Percentiles rank a stretch among this genome's conserved stretches.
These are phyloP conservation scores for Xylariaceae sp. DNA, from an alignment of 2,329 filamentous ascomycete species.

Conservation along the genomic window DNA sequence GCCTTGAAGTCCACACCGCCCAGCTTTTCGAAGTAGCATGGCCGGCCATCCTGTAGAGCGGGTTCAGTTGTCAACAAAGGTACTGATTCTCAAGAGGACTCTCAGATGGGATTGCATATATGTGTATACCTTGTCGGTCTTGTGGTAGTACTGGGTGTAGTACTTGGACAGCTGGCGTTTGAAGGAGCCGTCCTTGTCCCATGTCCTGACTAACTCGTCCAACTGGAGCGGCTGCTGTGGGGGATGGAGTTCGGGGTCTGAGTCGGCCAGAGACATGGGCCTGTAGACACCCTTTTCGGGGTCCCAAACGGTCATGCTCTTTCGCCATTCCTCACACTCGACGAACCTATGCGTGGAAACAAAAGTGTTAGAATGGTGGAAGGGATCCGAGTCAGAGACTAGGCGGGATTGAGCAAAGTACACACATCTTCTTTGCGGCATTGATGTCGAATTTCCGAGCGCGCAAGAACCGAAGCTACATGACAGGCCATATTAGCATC, in stretches of 20 bases:
- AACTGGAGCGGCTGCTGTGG: constrained; percentile 42
- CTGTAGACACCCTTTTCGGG: constrained; percentile 62
- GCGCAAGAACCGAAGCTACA: constrained; percentile 79
- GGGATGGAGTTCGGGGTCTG: constrained; percentile 12
- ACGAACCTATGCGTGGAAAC: constrained; percentile 63
- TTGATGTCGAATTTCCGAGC: constrained; percentile 93
- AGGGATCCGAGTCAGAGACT: constrained; percentile 5
- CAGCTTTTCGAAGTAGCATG: constrained; percentile 94
- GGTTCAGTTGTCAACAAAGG: background rate
- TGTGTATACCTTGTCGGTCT: constrained; percentile 69
- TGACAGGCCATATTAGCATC: constrained; percentile 7
- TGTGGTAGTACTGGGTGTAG: constrained; percentile 99
- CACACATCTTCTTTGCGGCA: constrained; percentile 82
- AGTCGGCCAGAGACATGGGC: constrained; percentile 5
- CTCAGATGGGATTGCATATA: too few species aligned
- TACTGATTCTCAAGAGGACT: too few species aligned
- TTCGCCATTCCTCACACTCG: constrained; percentile 87
- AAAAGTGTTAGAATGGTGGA: constrained; percentile 1
- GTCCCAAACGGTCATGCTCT: constrained; percentile 73
- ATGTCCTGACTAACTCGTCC: constrained; percentile 63
- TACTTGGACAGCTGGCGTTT: constrained; percentile 77
- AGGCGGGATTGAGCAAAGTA: constrained; percentile 15
- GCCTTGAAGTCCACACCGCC: constrained; percentile 86
- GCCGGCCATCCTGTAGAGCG: constrained; percentile 74
- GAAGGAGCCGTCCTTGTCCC: constrained; percentile 62